Percentiles rank a stretch among this genome's conserved stretches.
phyloP scores from a whole-genome alignment of 768 basidiomycete genomes.

The Lentinula sp. region DNA sequence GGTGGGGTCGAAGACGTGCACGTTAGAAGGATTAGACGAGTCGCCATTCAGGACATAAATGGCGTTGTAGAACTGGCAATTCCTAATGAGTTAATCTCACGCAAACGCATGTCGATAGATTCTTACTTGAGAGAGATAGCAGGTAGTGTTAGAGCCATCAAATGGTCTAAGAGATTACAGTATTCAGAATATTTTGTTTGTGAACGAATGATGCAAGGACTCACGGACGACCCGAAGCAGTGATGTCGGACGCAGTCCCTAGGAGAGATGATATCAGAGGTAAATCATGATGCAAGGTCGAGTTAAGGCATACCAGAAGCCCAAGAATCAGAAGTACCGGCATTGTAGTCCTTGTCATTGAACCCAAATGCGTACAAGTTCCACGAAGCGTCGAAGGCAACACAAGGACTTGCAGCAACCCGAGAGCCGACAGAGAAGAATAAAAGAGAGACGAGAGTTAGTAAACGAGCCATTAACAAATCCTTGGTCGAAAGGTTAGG shows the following conservation, averaged over 20 bases:
- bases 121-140: slow-evolving; percentile 65
- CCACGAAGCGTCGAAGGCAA: slow-evolving; percentile 75
- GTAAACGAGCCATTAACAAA: slow-evolving; percentile 9
- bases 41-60: slow-evolving; percentile 84
- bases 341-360: slow-evolving; percentile 77
- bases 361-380: slow-evolving; percentile 86
- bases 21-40: slow-evolving; percentile 52
- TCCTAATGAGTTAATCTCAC: background rate
- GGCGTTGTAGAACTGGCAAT: slow-evolving; percentile 71
- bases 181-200: background rate
- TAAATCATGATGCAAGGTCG: background rate
- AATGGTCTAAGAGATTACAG: slow-evolving; percentile 48
- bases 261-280: slow-evolving; percentile 6
- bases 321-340: slow-evolving; percentile 71
- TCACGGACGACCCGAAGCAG: slow-evolving; percentile 72
- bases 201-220: background rate
- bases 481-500: background rate
- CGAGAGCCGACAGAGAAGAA: slow-evolving; percentile 26
- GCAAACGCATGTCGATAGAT: background rate
- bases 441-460: slow-evolving; percentile 52
- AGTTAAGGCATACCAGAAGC: slow-evolving; percentile 32
- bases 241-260: slow-evolving; percentile 63
- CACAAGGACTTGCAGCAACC: slow-evolving; percentile 47
- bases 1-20: slow-evolving; percentile 79
- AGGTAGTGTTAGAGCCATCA: slow-evolving; percentile 54